Evolutionary conservation across 2,329 filamentous ascomycete species (phyloP).

Genomic region (Fusarium mundagurra): DNA sequence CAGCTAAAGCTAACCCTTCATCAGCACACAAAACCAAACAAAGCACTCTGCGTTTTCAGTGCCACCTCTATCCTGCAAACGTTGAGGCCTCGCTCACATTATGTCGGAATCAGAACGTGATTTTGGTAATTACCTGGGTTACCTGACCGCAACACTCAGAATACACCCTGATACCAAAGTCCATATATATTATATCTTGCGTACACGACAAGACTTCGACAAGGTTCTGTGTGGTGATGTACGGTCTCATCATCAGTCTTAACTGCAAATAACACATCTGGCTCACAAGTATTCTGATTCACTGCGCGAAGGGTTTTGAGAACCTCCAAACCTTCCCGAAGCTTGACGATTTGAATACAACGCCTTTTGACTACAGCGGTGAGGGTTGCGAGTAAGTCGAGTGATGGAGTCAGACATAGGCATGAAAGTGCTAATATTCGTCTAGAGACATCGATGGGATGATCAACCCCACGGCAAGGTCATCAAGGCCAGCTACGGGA

Average conservation of each 20-base stretch:
- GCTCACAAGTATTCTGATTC: background rate
- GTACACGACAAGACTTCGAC: too few relatives aligned
- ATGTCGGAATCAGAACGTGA: accelerated
- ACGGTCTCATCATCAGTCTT: background rate
- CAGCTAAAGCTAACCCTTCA: background rate
- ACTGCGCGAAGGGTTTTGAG: background rate
- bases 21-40: background rate
- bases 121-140: background rate
- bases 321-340: background rate
- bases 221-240: background rate
- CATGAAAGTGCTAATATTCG: background rate
- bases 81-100: background rate
- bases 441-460: background rate
- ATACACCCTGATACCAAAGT: background rate
- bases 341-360: background rate
- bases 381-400: background rate
- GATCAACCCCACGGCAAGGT: background rate
- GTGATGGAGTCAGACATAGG: background rate
- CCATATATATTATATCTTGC: background rate
- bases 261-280: too few relatives aligned
- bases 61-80: background rate
- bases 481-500: background rate
- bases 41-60: accelerated
- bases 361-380: background rate
- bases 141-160: background rate